phyloP scores from a whole-genome alignment of 495 filamentous ascomycete species.

The Immersiella caudata region DNA sequence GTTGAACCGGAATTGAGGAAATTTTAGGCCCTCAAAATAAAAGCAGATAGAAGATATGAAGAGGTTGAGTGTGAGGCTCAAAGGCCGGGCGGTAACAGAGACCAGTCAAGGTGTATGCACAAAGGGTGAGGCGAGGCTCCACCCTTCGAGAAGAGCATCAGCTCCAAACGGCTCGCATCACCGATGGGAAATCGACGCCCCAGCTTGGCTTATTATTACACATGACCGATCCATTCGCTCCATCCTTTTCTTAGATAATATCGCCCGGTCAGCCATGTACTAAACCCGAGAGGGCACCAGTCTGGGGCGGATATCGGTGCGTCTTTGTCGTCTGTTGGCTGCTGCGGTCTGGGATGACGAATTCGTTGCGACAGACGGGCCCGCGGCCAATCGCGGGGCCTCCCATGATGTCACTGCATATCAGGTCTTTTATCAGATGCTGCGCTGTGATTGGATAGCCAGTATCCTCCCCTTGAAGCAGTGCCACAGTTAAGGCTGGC shows the following conservation, averaged over 20 bases:
- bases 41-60: no score
- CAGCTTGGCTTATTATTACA: not conserved
- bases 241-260: not conserved
- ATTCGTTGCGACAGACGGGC: not conserved
- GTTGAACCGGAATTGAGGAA: not conserved
- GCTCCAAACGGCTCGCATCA: not conserved
- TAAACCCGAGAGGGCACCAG: not conserved
- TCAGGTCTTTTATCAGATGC: not conserved
- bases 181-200: not conserved
- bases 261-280: not conserved
- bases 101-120: no score
- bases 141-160: not conserved
- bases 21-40: no score
- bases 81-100: no score
- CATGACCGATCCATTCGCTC: not conserved
- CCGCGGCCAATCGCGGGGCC: slow-evolving; percentile 15
- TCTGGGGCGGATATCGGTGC: not conserved
- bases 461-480: not conserved
- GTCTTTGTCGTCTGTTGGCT: not conserved
- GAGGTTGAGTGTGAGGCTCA: slow-evolving; percentile 2
- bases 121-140: not conserved
- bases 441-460: not conserved
- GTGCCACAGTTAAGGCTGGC: not conserved
- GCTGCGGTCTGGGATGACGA: slow-evolving; percentile 16
- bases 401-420: slow-evolving; percentile 15